Percentiles rank a stretch among this genome's conserved stretches.
Conservation (phyloP, 1,284 basidiomycete species). For the Puccinia coronata region DNA sequence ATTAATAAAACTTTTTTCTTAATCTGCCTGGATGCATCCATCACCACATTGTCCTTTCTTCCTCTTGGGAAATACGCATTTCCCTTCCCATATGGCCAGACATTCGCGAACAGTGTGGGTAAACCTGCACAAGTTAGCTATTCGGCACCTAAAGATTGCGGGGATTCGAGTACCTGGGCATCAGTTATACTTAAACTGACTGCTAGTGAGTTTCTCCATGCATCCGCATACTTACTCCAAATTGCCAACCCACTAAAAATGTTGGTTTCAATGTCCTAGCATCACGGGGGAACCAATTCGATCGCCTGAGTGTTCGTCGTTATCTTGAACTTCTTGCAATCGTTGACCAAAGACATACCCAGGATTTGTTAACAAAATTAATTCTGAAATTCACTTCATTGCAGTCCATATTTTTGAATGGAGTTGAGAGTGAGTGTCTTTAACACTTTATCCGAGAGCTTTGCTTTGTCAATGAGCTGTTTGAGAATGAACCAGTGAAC, state of each 20-base stretch:
- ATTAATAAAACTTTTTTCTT: too few relatives aligned
- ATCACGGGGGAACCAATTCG: conserved; percentile 44
- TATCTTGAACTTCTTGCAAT: background rate
- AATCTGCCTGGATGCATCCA: too few relatives aligned
- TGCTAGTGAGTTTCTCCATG: conserved; percentile 23
- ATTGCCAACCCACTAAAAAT: background rate
- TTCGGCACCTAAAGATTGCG: conserved; percentile 34
- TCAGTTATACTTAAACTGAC: conserved; percentile 39
- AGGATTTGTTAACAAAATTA: background rate
- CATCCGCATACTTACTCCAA: background rate
- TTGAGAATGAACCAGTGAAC: too few relatives aligned
- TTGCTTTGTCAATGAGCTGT: background rate
- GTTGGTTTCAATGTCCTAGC: conserved; percentile 20
- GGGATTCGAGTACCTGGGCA: conserved; percentile 34
- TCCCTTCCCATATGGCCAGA: background rate
- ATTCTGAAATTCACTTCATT: background rate
- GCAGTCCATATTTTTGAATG: conserved; percentile 42
- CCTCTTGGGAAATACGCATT: background rate
- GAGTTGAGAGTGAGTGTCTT: conserved; percentile 43
- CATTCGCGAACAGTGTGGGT: conserved; percentile 35
- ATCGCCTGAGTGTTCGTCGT: conserved; percentile 40
- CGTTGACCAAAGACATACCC: background rate
- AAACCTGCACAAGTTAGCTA: conserved; percentile 41
- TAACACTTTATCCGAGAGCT: background rate
- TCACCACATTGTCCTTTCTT: background rate